Base-by-base conservation (phyloP, 2,329 filamentous ascomycete genomes). In the Monosporascus cannonballus region DNA sequence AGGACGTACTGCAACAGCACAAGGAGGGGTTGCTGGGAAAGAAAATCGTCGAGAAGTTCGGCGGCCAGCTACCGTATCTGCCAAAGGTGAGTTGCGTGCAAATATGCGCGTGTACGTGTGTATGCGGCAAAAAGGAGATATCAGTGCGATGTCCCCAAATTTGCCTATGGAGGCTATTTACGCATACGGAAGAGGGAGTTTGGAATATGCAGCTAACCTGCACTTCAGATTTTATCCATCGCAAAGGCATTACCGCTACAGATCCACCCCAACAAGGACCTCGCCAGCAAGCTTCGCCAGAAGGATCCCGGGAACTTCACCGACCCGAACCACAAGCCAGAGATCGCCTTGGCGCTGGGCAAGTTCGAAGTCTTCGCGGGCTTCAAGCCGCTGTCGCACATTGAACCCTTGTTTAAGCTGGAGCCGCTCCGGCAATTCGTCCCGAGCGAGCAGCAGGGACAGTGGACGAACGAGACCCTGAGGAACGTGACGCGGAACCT, bases 291-390 rank as follows among this genome's bases (percentile, higher is more conserved):
- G 60, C 76, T 90, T 2, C 85, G 90, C 69, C 65, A 77, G 51
- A 67, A 81, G 57, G 76, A 89, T 51, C 86, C 87, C 0, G 69
- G 81, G 2, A 78, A 82, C 53, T 91, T 87, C 66, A 81, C 80
- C 1, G 87, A 92, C 58, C 72, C 79, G 3, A 91, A 91, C 66
- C 87, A 91, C 73, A 91, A 91, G 69, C 87, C 88, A 1, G 87
- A 92, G 64, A 91, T 92, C 50, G 87, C 87, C 1, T 73, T 92
- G 1, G 87, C 87, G 0, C 70, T 91, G 1, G 76, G 79, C 14
- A 79, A 83, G 22, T 91, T 92, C 61, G 87, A 91, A 66, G 83
- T 87, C 0, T 91, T 92, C 60, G 85, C 83, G 9, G 87, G 87
- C 6, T 91, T 85, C 73, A 90, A 89, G 63, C 82, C 85, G 0